Conservation (phyloP, 345 rosid species). For the Passiflora organensis region DNA sequence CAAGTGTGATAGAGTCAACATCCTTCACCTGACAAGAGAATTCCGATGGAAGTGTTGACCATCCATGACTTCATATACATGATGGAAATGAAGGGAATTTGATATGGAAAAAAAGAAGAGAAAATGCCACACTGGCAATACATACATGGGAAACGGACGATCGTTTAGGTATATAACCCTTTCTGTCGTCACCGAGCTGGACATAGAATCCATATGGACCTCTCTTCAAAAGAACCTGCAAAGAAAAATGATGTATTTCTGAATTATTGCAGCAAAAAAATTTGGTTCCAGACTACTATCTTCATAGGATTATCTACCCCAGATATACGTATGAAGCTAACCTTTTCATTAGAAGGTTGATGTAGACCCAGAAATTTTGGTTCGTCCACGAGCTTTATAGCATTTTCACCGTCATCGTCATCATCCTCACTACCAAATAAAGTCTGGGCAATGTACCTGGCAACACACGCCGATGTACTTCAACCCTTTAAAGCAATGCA, state of each 20-base stretch:
- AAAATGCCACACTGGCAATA: too few species aligned
- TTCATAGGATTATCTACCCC: background rate
- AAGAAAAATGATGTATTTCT: background rate
- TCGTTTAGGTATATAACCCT: constrained; percentile 67
- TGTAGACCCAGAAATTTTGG: constrained; percentile 80
- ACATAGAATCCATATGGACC: constrained; percentile 93
- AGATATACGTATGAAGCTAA: constrained; percentile 19
- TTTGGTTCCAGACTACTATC: background rate
- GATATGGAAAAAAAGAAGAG: too few species aligned
- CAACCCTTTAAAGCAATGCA: constrained; percentile 1
- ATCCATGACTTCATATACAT: too few species aligned
- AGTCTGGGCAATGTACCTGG: constrained; percentile 86
- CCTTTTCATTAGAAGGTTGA: constrained; percentile 84
- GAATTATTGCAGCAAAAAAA: constrained; percentile 1
- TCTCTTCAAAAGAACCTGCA: constrained; percentile 73
- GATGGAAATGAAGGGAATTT: too few species aligned
- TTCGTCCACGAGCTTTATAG: constrained; percentile 56
- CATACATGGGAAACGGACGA: constrained; percentile 72
- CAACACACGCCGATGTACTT: constrained; percentile 7
- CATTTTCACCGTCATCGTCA: constrained; percentile 64
- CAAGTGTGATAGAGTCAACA: constrained; percentile 53
- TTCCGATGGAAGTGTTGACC: too few species aligned
- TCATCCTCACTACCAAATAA: too few species aligned
- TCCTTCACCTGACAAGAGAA: constrained; percentile 52
- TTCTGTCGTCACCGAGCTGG: constrained; percentile 91